Evolutionary conservation across 768 basidiomycete species (phyloP), one percentile per base, ranked within the genome.

Genomic region (Agaricus sinodeliciosus): DNA sequence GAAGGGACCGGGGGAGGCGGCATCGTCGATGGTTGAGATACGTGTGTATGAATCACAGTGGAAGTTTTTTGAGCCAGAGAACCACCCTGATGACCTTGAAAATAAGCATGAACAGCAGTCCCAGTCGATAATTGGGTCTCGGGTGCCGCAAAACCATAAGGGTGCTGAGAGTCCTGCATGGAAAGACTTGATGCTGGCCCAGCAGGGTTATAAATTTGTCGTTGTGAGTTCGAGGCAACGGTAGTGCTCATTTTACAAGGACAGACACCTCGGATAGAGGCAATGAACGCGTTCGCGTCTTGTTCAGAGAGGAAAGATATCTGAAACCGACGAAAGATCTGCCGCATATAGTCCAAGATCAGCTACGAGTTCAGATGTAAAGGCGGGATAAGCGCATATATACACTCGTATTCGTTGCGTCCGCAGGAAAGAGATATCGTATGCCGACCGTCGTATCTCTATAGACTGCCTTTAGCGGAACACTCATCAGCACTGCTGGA

Each of bases 401-500:
- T 54, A 54, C 52, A 31, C 36, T 48, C n/a, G 53, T 39, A 22
- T 40, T 43, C n/a, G 39, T 46, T 27, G 40, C 48, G 19, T 67
- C 71, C 27, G 69, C 71, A 25, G 77, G 76, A 56, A 85, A 73
- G 31, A 88, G 68, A 60, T 90, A 91, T 19, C 88, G 82, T 42
- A 91, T 77, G 11, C 89, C 89, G 25, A 90, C 84, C 0, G 84
- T 72, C 3, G 77, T 72, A 51, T 85, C 87, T 19, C 85, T 81
- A 63, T 87, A 87, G 9, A 90, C 86, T 7, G 86, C 88, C 65
- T 89, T 90, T 40, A 91, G 67, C n/a, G 89, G 87, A 27, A 85
- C 69, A 55, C 63, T 69, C 60, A 57, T 65, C 49, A 55, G 66
- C 47, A 35, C 60, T n/a, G 36, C 51, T 22, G n/a, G 63, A 19